These are phyloP conservation scores for Ophiostoma sp. DNA, from an alignment of 2,329 filamentous ascomycete species.

Conservation along the genomic window DNA sequence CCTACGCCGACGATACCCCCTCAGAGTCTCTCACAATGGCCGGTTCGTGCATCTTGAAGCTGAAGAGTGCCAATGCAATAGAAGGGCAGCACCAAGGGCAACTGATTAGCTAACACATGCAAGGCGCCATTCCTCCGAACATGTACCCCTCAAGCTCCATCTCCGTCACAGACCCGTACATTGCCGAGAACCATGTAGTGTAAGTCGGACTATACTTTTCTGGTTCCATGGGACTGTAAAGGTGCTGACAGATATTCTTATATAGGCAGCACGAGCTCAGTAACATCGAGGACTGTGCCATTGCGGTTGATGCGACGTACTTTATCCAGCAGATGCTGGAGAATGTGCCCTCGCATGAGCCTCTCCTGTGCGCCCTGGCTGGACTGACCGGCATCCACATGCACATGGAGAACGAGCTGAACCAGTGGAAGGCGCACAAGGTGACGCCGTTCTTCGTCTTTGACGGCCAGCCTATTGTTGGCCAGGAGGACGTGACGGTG, in stretches of 20 bases:
- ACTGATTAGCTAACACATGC: neutral
- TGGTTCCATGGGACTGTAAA: neutral
- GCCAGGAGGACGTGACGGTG: conserved; percentile 65
- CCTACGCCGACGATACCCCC: neutral
- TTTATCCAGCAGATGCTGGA: conserved; percentile 78
- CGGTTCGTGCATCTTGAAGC: neutral
- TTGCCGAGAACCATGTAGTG: conserved; percentile 29
- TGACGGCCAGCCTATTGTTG: conserved; percentile 75
- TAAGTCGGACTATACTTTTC: neutral
- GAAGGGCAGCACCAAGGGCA: neutral
- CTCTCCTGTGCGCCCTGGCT: conserved; percentile 81
- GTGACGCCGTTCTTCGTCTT: conserved; percentile 88
- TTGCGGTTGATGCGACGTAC: conserved; percentile 85
- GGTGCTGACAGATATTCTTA: neutral
- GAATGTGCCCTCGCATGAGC: conserved; percentile 67
- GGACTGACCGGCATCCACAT: conserved; percentile 75
- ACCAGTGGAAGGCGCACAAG: conserved; percentile 61
- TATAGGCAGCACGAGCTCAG: conserved; percentile 57
- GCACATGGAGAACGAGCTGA: conserved; percentile 71
- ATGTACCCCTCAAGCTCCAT: conserved; percentile 1
- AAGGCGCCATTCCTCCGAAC: neutral
- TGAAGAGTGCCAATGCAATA: too few relatives aligned
- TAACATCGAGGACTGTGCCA: conserved; percentile 65
- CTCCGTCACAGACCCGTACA: conserved; percentile 27
- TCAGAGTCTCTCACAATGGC: neutral